phyloP scores from a whole-genome alignment of 139 green algal genomes.

The Mesotaenium endlicherianum region DNA sequence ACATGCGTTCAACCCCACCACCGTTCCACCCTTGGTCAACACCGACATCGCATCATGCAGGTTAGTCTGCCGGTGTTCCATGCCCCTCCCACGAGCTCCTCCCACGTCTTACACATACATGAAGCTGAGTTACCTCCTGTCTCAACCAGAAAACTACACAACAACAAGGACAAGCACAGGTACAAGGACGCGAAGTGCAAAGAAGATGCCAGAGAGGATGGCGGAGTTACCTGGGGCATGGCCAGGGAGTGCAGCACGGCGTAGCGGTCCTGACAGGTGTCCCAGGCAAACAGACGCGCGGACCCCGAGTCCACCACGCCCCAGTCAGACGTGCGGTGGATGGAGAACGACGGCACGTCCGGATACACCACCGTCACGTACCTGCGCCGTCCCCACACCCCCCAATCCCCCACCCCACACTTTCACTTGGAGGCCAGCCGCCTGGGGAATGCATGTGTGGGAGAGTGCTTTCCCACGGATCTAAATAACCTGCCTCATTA shows the following conservation, averaged over 20 bases:
- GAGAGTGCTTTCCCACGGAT: too few relatives aligned
- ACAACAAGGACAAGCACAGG: not conserved
- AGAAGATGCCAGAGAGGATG: not conserved
- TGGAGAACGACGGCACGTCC: constrained; percentile 5
- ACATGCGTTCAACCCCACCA: not conserved
- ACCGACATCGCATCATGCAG: too few relatives aligned
- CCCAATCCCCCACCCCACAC: too few relatives aligned
- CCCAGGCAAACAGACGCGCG: constrained; percentile 37
- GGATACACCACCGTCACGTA: constrained; percentile 39
- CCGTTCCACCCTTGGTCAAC: too few relatives aligned
- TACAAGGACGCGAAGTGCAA: not conserved
- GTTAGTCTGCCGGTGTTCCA: too few relatives aligned
- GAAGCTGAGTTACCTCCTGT: too few relatives aligned
- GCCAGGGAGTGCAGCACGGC: constrained; percentile 18
- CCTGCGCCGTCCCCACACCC: constrained; percentile 1
- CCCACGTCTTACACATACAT: too few relatives aligned
- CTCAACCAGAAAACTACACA: not conserved
- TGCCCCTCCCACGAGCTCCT: too few relatives aligned
- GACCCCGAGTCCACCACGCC: constrained; percentile 23
- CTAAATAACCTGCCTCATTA: too few relatives aligned
- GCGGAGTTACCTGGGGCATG: constrained; percentile 26
- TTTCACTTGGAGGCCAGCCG: too few relatives aligned
- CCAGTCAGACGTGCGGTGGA: constrained; percentile 31
- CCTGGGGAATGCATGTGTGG: too few relatives aligned
- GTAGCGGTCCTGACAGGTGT: constrained; percentile 42